Percentiles rank a stretch among this genome's conserved stretches.
Evolutionary conservation across 164 flowering plant genomes (phyloP).

Genomic region (Santalum album): DNA sequence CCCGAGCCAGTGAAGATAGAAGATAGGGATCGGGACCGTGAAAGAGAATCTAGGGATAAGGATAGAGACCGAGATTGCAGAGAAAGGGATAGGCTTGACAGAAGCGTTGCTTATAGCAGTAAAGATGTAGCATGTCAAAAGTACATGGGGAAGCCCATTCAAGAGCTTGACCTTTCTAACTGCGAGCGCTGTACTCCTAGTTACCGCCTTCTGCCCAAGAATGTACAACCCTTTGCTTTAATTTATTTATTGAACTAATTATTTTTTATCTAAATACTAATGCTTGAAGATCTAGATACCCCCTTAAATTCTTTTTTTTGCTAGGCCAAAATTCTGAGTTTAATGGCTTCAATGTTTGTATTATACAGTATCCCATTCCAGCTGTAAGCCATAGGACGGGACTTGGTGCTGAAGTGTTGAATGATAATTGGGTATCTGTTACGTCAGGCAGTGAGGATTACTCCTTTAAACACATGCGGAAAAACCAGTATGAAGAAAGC

Average conservation of each 20-base stretch:
- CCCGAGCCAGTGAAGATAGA: conserved; percentile 44
- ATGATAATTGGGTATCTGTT: conserved; percentile 97
- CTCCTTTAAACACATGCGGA: conserved; percentile 97
- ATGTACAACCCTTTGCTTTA: conserved; percentile 62
- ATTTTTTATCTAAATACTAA: too few relatives aligned
- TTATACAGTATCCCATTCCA: conserved; percentile 78
- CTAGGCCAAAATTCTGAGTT: too few relatives aligned
- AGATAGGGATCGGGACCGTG: conserved; percentile 52
- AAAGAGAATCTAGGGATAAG: conserved; percentile 46
- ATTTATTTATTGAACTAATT: too few relatives aligned
- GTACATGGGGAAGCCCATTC: conserved; percentile 66
- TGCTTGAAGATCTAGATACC: too few relatives aligned
- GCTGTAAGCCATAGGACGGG: conserved; percentile 75
- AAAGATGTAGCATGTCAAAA: conserved; percentile 38
- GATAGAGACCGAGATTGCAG: conserved; percentile 51
- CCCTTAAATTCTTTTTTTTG: too few relatives aligned
- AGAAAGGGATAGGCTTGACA: conserved; percentile 62
- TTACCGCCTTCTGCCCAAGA: conserved; percentile 85
- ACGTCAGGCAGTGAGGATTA: conserved; percentile 99
- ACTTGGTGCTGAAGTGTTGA: conserved; percentile 75
- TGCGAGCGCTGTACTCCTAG: conserved; percentile 97
- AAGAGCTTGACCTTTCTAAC: conserved; percentile 91
- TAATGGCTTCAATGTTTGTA: conserved; percentile 1
- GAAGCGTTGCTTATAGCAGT: conserved; percentile 19
- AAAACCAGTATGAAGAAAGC: conserved; percentile 98